Evolutionary conservation across 2,329 filamentous ascomycete genomes (phyloP).

Genomic region (Chaetomiaceae sp.): DNA sequence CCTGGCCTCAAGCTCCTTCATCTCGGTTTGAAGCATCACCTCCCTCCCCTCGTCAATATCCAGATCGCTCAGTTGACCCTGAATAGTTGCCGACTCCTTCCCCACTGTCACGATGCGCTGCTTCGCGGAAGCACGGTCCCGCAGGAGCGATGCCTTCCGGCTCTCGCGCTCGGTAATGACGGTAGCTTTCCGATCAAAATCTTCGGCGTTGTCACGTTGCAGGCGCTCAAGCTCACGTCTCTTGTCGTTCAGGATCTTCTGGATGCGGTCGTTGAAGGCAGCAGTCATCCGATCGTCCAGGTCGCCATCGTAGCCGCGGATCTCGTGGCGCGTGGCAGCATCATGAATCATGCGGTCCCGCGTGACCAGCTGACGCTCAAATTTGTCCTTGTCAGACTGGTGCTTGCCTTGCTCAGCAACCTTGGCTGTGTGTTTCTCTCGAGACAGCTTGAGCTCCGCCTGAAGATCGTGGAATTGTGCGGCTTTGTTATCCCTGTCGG

Average conservation of each 20-base stretch:
- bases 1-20: constrained; percentile 60
- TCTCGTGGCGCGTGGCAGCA: constrained; percentile 67
- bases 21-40: constrained; percentile 66
- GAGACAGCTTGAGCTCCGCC: constrained; percentile 38
- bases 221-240: constrained; percentile 69
- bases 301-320: constrained; percentile 78
- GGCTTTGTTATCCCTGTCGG: constrained; percentile 58
- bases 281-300: constrained; percentile 67
- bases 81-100: constrained; percentile 58
- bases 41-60: constrained; percentile 80
- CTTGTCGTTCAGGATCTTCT: constrained; percentile 70
- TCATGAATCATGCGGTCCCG: constrained; percentile 72
- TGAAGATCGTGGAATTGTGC: constrained; percentile 61
- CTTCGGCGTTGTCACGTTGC: constrained; percentile 66
- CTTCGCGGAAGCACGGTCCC: constrained; percentile 67
- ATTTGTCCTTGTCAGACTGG: constrained; percentile 79
- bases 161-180: constrained; percentile 68
- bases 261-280: constrained; percentile 71
- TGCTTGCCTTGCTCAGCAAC: constrained; percentile 66
- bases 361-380: constrained; percentile 69
- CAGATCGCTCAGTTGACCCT: constrained; percentile 65
- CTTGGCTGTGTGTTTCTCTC: constrained; percentile 45
- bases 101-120: constrained; percentile 70
- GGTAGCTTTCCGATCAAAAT: constrained; percentile 66
- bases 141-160: constrained; percentile 62